Base-by-base conservation (phyloP, 78 protist species). In the Monosiga brevicollis region DNA sequence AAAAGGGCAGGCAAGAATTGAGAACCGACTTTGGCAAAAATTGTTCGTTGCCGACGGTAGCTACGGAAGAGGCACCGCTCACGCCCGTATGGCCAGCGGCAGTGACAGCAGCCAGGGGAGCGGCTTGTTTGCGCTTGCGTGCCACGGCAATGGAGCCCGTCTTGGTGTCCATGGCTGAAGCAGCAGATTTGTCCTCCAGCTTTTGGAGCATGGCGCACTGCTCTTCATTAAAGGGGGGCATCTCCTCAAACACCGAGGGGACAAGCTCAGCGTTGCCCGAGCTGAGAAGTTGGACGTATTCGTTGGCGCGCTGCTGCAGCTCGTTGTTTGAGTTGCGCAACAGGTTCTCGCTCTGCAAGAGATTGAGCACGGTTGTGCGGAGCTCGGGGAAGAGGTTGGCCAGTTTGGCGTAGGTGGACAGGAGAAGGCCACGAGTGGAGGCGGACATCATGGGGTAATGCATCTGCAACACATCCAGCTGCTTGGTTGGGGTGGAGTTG, bases 281-380 rank as follows among this genome's bases (percentile, higher is more conserved):
- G n/a, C n/a, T n/a, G n/a, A n/a, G n/a, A n/a, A n/a, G n/a, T n/a
- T n/a, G n/a, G n/a, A n/a, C 55, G 42, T 42, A 42, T 1, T 1
- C 74, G 73, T 49, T 0, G 29, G 38, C 39, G 37, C 99, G 96
- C 91, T 98, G 99, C 88, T 98, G 99, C 42, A 97, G 35, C 85
- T 97, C 99, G 49, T 35, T 35, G 34, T 79, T 25, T 9, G 91
- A 84, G 85, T 97, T 95, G 38, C 93, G 85, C 43, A 55, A 26
- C 26, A 81, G 20, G n/a, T 43, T 2, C 75, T 55, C 24, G 55
- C 23, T 43, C 32, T 37, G 25, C 85, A 96, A 78, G 39, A 93
- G 35, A 35, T 74, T 87, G 73, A 26, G 72, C 49, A 92, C 83
- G 71, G 6, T 42, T 35, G 78, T 83, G 20, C 87, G 36, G 37